Evolutionary conservation across 768 basidiomycete genomes (phyloP), one percentile per base, ranked within the genome.

Genomic region (Phylloporus arenicola): DNA sequence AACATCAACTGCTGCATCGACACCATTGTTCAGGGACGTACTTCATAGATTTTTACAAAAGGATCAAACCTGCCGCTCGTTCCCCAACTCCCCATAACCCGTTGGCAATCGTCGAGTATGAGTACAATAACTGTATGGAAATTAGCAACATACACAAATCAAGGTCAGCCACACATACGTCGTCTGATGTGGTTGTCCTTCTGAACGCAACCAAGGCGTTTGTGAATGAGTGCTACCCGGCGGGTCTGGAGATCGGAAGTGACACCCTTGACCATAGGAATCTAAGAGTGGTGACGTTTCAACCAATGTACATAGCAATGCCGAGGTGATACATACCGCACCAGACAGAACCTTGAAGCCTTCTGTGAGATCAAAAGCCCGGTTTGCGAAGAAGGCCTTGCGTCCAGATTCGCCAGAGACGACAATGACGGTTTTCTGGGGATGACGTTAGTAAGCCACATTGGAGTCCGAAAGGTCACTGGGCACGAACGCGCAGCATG

Each of bases 261-360:
- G 42, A 89, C 81, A 37, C 86, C 86, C 59, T 75, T 77, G 57
- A 88, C 77, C 75, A 85, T 80, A 54, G 87, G 86, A 54, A 90
- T 83, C 86, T 88, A 55, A 30, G 47, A 51, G 40, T 47, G 25
- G 49, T 47, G 47, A 44, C 14, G 7, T 54, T 57, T 56, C 43
- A 52, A 53, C 60, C 43, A 25, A 51, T 43, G 49, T 52, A 33
- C 60, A 52, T 46, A 50, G 45, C 51, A 52, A 34, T 46, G 8
- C 24, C 27, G 45, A 46, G 22, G 17, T 25, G 19, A 30, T 17
- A 79, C 84, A 56, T 64, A 88, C 87, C 48, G 84, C 86, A 45
- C 86, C 87, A 44, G 84, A 86, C 53, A 90, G 75, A 60, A 86
- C 78, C 60, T 82, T 85, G 74, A 87, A 89, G 6, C 86, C 87